Percentiles rank a stretch among this genome's conserved stretches.
phyloP scores from a whole-genome alignment of 2,329 filamentous ascomycete genomes.

The Aspergillus sp. region DNA sequence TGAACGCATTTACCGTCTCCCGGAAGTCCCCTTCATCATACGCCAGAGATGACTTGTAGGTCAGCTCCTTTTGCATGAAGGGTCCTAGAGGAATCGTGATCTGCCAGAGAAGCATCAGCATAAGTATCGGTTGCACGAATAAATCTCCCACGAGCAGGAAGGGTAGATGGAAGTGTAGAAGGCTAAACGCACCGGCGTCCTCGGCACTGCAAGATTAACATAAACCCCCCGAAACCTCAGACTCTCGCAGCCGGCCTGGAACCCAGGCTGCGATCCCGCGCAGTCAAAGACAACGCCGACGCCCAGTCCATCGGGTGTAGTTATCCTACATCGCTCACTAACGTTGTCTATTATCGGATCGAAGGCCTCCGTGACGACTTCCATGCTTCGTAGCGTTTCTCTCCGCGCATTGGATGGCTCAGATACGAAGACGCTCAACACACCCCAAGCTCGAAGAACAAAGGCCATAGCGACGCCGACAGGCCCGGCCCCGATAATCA shows the following conservation, averaged over 20 bases:
- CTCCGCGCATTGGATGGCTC: constrained; percentile 9
- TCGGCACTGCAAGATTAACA: constrained; percentile 18
- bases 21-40: constrained; percentile 18
- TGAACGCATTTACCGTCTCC: constrained; percentile 15
- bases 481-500: constrained; percentile 14
- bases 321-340: neutral
- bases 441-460: constrained; percentile 13
- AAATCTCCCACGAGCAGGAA: too few relatives aligned
- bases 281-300: constrained; percentile 20
- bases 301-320: constrained; percentile 7
- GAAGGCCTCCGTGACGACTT: neutral
- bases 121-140: neutral
- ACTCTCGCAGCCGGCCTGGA: constrained; percentile 10
- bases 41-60: constrained; percentile 16
- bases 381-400: neutral
- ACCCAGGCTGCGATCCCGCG: constrained; percentile 16
- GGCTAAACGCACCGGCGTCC: constrained; percentile 5
- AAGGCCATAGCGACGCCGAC: constrained; percentile 12
- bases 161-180: neutral
- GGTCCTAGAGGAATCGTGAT: constrained; percentile 11
- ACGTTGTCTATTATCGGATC: constrained; percentile 11
- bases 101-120: neutral
- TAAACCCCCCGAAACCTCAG: constrained; percentile 18
- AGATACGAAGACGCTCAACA: constrained; percentile 13
- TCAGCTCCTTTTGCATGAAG: constrained; percentile 17